Evolutionary conservation across 495 filamentous ascomycete genomes (phyloP).

Genomic region (Aspergillus saccharolyticus): DNA sequence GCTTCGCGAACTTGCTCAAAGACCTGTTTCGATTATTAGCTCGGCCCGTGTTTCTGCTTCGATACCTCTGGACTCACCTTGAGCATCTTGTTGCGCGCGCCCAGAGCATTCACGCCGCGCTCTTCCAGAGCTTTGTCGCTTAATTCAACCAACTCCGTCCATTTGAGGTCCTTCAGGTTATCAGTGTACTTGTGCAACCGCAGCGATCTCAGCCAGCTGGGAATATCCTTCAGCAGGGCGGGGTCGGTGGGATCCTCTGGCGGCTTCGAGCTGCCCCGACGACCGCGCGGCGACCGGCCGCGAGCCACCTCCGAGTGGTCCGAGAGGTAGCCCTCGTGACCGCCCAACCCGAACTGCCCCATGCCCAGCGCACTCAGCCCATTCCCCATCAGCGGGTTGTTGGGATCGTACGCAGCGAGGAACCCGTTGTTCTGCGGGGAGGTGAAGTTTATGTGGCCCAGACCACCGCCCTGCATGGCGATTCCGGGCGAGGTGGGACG

Average conservation of each 20-base stretch:
- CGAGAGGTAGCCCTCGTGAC: slow-evolving; percentile 84
- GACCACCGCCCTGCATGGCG: slow-evolving; percentile 65
- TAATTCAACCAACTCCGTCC: slow-evolving; percentile 87
- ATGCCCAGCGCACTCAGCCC: slow-evolving; percentile 66
- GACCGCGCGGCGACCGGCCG: slow-evolving; percentile 86
- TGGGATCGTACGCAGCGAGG: slow-evolving; percentile 78
- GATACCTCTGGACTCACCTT: slow-evolving; percentile 57
- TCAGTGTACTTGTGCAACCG: slow-evolving; percentile 98
- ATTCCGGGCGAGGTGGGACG: slow-evolving; percentile 91
- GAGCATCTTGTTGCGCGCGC: slow-evolving; percentile 94
- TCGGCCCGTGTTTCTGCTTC: neutral
- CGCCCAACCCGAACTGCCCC: slow-evolving; percentile 65
- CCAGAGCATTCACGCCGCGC: slow-evolving; percentile 89
- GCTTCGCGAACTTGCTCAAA: slow-evolving; percentile 93
- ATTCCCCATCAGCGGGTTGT: slow-evolving; percentile 68
- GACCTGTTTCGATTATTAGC: slow-evolving; percentile 43
- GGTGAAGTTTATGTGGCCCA: slow-evolving; percentile 68
- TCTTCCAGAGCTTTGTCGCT: slow-evolving; percentile 93
- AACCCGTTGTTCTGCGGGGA: slow-evolving; percentile 96
- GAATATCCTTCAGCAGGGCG: slow-evolving; percentile 87
- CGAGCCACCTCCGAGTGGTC: slow-evolving; percentile 88
- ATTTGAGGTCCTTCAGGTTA: slow-evolving; percentile 93
- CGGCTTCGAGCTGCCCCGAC: slow-evolving; percentile 92
- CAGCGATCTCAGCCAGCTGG: slow-evolving; percentile 90
- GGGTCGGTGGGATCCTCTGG: slow-evolving; percentile 96